These are phyloP conservation scores for Isochrysis galbana DNA, from an alignment of 78 protist species.

Conservation along the genomic window DNA sequence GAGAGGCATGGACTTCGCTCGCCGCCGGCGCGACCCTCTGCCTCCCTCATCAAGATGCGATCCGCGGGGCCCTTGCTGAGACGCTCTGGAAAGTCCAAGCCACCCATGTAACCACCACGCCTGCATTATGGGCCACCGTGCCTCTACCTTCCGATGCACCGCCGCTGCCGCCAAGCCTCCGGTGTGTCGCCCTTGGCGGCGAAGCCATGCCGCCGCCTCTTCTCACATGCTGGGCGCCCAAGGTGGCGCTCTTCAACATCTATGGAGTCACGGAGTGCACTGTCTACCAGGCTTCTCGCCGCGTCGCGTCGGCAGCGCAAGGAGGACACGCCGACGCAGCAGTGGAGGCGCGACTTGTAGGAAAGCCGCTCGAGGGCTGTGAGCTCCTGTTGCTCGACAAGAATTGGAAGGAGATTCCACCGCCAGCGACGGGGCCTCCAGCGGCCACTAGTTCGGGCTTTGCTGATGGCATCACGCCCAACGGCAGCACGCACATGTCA, in stretches of 20 bases:
- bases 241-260: background rate
- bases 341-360: background rate
- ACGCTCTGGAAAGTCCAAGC: no score
- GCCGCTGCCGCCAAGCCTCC: background rate
- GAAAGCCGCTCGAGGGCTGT: background rate
- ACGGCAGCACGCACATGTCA: no score
- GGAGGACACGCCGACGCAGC: background rate
- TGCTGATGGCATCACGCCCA: no score
- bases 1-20: background rate
- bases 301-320: background rate
- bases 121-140: background rate
- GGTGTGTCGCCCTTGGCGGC: background rate
- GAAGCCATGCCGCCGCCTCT: background rate
- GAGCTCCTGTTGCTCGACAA: background rate
- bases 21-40: background rate
- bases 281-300: background rate
- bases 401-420: background rate
- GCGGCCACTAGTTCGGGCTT: no score
- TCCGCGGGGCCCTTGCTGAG: background rate
- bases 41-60: no score
- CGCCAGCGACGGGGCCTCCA: no score
- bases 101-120: slow-evolving; percentile 10
- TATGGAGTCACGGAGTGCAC: slow-evolving; percentile 18
- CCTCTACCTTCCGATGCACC: background rate
- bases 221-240: background rate